A percentile compares a stretch with the other conserved stretches of the same genome.
These are phyloP conservation scores for Crotalaria pallida DNA, from an alignment of 306 rosid species.

Conservation along the genomic window DNA sequence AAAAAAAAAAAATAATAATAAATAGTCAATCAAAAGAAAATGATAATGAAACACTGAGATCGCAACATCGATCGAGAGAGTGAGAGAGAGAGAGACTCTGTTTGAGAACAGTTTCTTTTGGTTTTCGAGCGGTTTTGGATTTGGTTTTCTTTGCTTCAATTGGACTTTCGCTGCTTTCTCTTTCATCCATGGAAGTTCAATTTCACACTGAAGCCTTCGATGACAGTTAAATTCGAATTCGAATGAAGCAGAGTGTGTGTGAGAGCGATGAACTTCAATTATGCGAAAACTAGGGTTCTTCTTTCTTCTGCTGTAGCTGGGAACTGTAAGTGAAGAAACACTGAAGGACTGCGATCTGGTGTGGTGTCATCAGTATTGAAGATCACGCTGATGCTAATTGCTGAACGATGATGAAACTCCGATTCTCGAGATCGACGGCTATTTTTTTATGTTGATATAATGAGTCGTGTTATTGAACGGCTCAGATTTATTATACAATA, in stretches of 20 bases:
- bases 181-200: conserved; percentile 43
- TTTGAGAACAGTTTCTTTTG: conserved; percentile 69
- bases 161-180: conserved; percentile 41
- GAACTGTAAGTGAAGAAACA: conserved; percentile 17
- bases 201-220: background rate
- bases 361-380: conserved; percentile 14
- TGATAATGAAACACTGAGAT: background rate
- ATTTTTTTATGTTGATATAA: background rate
- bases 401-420: background rate
- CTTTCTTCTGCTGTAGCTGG: conserved; percentile 23
- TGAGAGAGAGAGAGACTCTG: conserved; percentile 56
- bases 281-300: background rate
- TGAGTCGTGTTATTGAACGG: background rate
- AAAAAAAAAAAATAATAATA: too few relatives aligned
- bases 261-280: background rate
- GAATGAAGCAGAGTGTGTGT: background rate
- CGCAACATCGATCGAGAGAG: background rate
- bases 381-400: background rate
- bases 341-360: background rate
- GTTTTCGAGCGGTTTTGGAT: conserved; percentile 61
- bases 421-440: background rate
- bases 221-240: background rate
- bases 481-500: background rate
- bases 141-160: conserved; percentile 57
- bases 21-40: background rate